A percentile compares a stretch with the other conserved stretches of the same genome.
Conservation (phyloP, 495 filamentous ascomycete genomes). For the Rhypophila decipiens region DNA sequence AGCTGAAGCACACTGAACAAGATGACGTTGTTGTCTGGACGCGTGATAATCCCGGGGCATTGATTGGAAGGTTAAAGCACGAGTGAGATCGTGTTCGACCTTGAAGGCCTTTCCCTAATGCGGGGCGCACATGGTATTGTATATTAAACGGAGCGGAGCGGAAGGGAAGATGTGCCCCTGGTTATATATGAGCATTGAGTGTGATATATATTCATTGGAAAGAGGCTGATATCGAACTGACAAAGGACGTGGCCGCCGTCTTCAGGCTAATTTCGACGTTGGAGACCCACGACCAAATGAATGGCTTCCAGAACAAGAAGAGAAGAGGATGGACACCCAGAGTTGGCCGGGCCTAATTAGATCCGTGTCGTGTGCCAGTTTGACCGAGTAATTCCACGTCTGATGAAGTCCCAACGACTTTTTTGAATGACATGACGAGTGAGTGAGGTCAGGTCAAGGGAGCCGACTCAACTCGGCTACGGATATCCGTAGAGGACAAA, state of each 20-base stretch:
- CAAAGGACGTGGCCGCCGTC: too few relatives aligned
- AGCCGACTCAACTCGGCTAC: too few relatives aligned
- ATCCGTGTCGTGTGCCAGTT: too few relatives aligned
- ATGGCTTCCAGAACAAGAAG: too few relatives aligned
- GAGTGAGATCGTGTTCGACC: too few relatives aligned
- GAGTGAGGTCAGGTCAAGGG: too few relatives aligned
- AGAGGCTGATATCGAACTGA: conserved; percentile 13
- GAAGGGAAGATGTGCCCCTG: conserved; percentile 4
- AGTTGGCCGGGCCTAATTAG: too few relatives aligned
- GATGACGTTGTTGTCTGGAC: conserved; percentile 6
- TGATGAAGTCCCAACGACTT: not conserved
- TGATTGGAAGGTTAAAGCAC: conserved; percentile 28
- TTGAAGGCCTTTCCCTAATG: conserved; percentile 11
- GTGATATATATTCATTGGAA: conserved; percentile 10
- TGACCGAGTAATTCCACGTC: not conserved
- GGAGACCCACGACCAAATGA: too few relatives aligned
- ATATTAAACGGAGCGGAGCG: conserved; percentile 20
- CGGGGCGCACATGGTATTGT: conserved; percentile 10
- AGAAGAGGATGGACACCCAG: too few relatives aligned
- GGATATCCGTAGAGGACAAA: too few relatives aligned
- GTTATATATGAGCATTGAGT: conserved; percentile 16
- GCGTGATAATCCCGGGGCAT: conserved; percentile 2
- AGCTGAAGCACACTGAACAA: conserved; percentile 8
- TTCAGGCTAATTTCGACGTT: too few relatives aligned
- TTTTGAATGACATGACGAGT: not conserved